Evolutionary conservation across 2,329 filamentous ascomycete genomes (phyloP), one percentile per base, ranked within the genome.

Genomic region (Talaromyces sp.): DNA sequence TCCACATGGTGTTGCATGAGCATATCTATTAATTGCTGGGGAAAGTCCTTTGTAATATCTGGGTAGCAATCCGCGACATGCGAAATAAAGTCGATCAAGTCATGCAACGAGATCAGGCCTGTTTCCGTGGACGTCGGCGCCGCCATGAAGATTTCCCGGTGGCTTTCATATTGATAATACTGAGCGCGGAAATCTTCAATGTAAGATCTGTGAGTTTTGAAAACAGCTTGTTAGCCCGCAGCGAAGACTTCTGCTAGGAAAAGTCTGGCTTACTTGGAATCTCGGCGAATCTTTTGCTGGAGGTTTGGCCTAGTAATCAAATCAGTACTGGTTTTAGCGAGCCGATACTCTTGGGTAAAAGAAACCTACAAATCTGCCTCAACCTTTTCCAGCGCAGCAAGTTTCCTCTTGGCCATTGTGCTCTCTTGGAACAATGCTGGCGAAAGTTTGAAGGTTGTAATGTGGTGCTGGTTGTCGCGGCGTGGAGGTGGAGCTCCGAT

Each of bases 11-110:
- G 91, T 66, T 88, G 81, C 54, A 85, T 85, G 53, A 99, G 78
- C 61, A 99, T 89, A 32, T 87, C 82, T 70, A 91, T 91, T 54
- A 99, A 81, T 65, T 96, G 90, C 48, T 87, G 82, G 24, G 92
- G 85, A 66, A 97, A 97, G 10, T 83, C 80, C 57, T 81, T 81
- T 1, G 92, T 92, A 63, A 93, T 84, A 61, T 88, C 85, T 56
- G 91, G 91, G 75, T 96, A 99, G 79, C 91, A 95, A 71, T 97
- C 92, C 72, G 93, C 89, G 63, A 95, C 89, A 77, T 99, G 94
- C 21, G 92, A 88, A 67, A 97, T 88, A 68, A 99, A 90, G 70
- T 97, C 93, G 68, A 99, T 89, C 66, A 96, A 84, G 70, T 97
- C 92, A 69, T 90, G 88, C 68, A 99, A 89, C 12, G 91, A 91